Evolutionary conservation across 306 rosid species (phyloP).

Genomic region (Cucumis melo): DNA sequence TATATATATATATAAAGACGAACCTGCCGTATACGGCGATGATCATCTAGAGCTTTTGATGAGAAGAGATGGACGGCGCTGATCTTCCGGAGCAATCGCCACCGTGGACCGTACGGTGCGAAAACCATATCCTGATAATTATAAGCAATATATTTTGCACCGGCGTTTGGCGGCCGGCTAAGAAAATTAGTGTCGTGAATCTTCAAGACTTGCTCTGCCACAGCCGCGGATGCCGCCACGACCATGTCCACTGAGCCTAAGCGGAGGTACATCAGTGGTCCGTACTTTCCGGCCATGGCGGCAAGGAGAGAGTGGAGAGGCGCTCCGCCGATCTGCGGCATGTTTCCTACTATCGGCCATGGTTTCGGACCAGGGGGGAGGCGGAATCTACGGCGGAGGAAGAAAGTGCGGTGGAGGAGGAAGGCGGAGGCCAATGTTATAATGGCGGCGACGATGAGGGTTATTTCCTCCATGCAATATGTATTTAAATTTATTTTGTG

Average conservation of each 20-base stretch:
- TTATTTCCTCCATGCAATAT: constrained; percentile 12
- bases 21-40: constrained; percentile 57
- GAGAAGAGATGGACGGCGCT: constrained; percentile 74
- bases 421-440: constrained; percentile 8
- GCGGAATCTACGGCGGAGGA: constrained; percentile 9
- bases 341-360: constrained; percentile 75
- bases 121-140: constrained; percentile 75
- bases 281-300: constrained; percentile 32
- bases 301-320: constrained; percentile 73
- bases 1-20: background rate
- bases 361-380: constrained; percentile 78
- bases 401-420: constrained; percentile 12
- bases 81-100: constrained; percentile 71
- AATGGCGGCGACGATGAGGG: constrained; percentile 9
- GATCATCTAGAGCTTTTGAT: constrained; percentile 60
- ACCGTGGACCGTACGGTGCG: constrained; percentile 62
- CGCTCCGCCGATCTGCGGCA: constrained; percentile 49
- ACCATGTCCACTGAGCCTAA: constrained; percentile 49
- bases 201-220: constrained; percentile 60
- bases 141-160: constrained; percentile 53
- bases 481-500: no score
- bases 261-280: constrained; percentile 68
- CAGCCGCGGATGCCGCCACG: constrained; percentile 63
- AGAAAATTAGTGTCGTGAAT: constrained; percentile 54
- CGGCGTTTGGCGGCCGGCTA: constrained; percentile 73